Percentiles rank a stretch among this genome's conserved stretches.
phyloP scores from a whole-genome alignment of 2,329 filamentous ascomycete species.

The Nothomitra cinnamomea region DNA sequence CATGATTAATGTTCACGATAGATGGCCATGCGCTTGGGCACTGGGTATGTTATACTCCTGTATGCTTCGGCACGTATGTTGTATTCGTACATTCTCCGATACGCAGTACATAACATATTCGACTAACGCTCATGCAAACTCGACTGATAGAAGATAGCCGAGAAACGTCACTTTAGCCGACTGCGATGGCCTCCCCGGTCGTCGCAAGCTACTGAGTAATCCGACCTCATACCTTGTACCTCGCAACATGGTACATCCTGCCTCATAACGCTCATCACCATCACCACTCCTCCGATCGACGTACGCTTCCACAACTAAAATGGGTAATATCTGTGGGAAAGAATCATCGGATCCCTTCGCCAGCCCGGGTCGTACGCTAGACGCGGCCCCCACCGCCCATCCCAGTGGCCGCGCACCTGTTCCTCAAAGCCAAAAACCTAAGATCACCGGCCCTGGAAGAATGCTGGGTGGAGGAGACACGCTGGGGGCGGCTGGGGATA shows the following conservation, averaged over 20 bases:
- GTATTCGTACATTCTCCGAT: too few relatives aligned
- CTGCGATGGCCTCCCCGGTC: too few relatives aligned
- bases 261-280: not conserved
- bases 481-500: conserved; percentile 12
- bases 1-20: too few relatives aligned
- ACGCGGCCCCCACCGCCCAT: conserved; percentile 32
- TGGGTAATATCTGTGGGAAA: conserved; percentile 83
- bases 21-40: too few relatives aligned
- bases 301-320: conserved; percentile 20
- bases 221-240: not conserved
- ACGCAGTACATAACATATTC: not conserved
- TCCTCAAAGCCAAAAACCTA: conserved; percentile 23
- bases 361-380: conserved; percentile 55
- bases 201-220: not conserved
- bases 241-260: not conserved
- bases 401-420: conserved; percentile 31
- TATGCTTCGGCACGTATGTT: not conserved
- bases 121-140: too few relatives aligned
- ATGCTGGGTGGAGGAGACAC: conserved; percentile 42
- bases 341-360: conserved; percentile 47
- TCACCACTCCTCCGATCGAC: not conserved
- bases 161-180: too few relatives aligned
- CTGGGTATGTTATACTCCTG: not conserved
- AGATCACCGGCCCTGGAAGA: conserved; percentile 39
- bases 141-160: too few relatives aligned